phyloP scores from a whole-genome alignment of 73 alveolate genomes.

The Paramecium sexaurelia region DNA sequence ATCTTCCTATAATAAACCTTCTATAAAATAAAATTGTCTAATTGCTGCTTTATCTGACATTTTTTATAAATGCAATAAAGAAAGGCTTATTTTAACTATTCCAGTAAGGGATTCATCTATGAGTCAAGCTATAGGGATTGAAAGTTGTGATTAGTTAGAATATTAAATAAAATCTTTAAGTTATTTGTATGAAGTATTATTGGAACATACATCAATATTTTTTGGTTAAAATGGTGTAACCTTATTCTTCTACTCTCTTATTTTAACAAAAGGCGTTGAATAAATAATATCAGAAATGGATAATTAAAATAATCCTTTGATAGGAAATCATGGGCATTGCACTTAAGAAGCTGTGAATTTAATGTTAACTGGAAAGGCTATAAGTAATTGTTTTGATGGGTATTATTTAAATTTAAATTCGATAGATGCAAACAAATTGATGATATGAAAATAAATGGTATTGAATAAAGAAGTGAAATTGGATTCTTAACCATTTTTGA shows the following conservation, averaged over 20 bases:
- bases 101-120: conserved; percentile 8
- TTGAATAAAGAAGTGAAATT: conserved; percentile 69
- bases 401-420: neutral
- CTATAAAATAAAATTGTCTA: conserved; percentile 51
- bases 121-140: conserved; percentile 34
- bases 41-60: conserved; percentile 66
- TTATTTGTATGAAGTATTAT: conserved; percentile 56
- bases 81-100: neutral
- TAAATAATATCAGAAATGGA: conserved; percentile 60
- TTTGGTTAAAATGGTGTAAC: conserved; percentile 54
- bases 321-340: conserved; percentile 76
- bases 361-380: conserved; percentile 77
- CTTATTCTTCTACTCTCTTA: conserved; percentile 50
- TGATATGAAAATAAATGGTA: conserved; percentile 73
- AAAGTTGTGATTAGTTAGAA: conserved; percentile 51
- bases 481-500: conserved; percentile 79
- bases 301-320: conserved; percentile 24
- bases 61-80: neutral
- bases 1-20: neutral
- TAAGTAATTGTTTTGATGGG: conserved; percentile 79
- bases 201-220: neutral
- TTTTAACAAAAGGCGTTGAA: conserved; percentile 56
- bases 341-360: conserved; percentile 76
- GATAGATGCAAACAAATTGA: conserved; percentile 66
- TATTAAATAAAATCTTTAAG: neutral